Conservation (phyloP, 345 rosid genomes). For the Chamaenerion angustifolium region DNA sequence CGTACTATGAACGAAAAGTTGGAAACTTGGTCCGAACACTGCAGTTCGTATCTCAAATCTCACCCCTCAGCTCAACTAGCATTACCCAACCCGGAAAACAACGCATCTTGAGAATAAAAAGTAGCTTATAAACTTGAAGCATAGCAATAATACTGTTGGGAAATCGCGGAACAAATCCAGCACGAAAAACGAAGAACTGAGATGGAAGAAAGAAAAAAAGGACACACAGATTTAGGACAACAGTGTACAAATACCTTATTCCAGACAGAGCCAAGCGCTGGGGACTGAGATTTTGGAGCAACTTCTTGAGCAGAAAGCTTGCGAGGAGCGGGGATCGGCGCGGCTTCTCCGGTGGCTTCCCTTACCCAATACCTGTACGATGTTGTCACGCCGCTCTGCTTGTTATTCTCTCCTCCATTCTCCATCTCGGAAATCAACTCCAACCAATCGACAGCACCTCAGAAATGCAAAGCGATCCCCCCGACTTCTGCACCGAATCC, state of each 20-base stretch:
- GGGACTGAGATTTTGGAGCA: constrained; percentile 16
- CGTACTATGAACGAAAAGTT: too few species aligned
- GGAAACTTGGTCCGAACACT: too few species aligned
- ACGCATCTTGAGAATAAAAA: too few species aligned
- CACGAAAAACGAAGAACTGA: neutral
- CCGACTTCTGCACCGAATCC: too few species aligned
- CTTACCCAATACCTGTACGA: constrained; percentile 89
- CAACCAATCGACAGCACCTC: too few species aligned
- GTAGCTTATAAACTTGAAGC: too few species aligned
- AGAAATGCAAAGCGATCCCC: too few species aligned
- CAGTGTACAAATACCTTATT: constrained; percentile 29
- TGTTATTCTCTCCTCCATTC: constrained; percentile 21
- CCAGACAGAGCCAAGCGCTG: constrained; percentile 76
- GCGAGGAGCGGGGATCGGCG: constrained; percentile 62
- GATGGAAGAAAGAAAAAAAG: neutral
- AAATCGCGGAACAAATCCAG: too few species aligned
- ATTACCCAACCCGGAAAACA: too few species aligned
- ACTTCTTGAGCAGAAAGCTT: constrained; percentile 35
- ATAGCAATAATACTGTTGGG: too few species aligned
- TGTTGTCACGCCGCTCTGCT: constrained; percentile 25
- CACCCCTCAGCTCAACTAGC: too few species aligned
- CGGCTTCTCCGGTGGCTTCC: constrained; percentile 54
- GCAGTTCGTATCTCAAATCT: too few species aligned
- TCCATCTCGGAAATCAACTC: constrained; percentile 15
- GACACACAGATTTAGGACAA: neutral